Conservation (phyloP, 176 grass and related monocot species). For the Panicum miliaceum region DNA sequence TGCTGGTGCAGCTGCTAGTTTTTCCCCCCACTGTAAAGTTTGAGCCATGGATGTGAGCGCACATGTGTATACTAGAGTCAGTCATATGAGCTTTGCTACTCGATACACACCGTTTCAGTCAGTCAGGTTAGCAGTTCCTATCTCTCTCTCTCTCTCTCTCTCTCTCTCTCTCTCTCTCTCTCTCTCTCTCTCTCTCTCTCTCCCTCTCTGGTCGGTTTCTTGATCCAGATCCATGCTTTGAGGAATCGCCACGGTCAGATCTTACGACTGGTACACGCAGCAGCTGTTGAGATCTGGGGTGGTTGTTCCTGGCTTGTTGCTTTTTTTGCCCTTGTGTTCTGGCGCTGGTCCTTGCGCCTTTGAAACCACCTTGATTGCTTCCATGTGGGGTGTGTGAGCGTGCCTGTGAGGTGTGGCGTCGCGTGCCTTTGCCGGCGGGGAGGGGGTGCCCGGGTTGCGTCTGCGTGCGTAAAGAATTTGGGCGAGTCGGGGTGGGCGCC, state of each 20-base stretch:
- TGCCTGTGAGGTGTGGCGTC: slow-evolving; percentile 14
- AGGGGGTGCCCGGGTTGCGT: not conserved
- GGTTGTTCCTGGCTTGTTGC: slow-evolving; percentile 3
- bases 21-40: slow-evolving; percentile 8
- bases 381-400: slow-evolving; percentile 48
- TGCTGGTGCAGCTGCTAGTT: not conserved
- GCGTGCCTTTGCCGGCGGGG: slow-evolving; percentile 1
- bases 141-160: not conserved
- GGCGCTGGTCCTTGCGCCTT: not conserved
- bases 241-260: slow-evolving; percentile 30
- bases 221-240: slow-evolving; percentile 52
- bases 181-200: not conserved
- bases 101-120: slow-evolving; percentile 21
- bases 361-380: slow-evolving; percentile 37
- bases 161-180: not conserved
- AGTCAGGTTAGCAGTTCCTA: slow-evolving; percentile 36
- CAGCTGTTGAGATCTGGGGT: slow-evolving; percentile 41
- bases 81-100: slow-evolving; percentile 43
- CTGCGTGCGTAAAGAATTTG: slow-evolving; percentile 43
- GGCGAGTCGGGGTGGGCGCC: not conserved
- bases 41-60: slow-evolving; percentile 21
- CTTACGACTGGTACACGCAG: not conserved
- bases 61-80: slow-evolving; percentile 42
- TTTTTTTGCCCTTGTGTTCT: not conserved
- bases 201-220: slow-evolving; percentile 17